phyloP scores from a whole-genome alignment of 2,329 filamentous ascomycete species.

The Exophiala xenobiotica region DNA sequence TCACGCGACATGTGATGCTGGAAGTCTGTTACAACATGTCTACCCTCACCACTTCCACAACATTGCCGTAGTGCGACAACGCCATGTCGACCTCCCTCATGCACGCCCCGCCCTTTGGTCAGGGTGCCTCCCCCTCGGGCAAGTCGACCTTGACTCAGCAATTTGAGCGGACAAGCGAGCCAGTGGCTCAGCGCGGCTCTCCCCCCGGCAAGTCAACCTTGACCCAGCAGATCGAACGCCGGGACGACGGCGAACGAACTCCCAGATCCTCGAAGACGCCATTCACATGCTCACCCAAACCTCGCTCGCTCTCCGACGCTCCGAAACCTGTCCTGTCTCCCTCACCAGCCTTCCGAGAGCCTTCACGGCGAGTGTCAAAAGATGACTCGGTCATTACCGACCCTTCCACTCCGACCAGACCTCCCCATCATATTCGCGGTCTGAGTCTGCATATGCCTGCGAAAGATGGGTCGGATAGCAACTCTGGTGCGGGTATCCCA shows the following conservation, averaged over 20 bases:
- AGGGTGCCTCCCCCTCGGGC: slow-evolving; percentile 16
- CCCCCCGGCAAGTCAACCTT: slow-evolving; percentile 25
- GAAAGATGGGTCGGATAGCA: slow-evolving; percentile 34
- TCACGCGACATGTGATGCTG: not conserved
- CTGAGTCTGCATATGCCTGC: slow-evolving; percentile 70
- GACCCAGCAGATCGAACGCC: slow-evolving; percentile 28
- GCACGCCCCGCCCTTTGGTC: slow-evolving; percentile 15
- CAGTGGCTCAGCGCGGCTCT: slow-evolving; percentile 11
- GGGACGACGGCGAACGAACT: slow-evolving; percentile 27
- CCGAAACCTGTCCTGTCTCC: slow-evolving; percentile 59
- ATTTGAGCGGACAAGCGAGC: slow-evolving; percentile 25
- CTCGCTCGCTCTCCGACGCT: slow-evolving; percentile 66
- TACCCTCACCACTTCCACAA: not conserved
- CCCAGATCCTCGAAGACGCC: slow-evolving; percentile 19
- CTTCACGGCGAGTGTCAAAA: slow-evolving; percentile 56
- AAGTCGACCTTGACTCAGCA: slow-evolving; percentile 28
- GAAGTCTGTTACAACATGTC: too few species aligned
- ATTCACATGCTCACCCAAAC: slow-evolving; percentile 36
- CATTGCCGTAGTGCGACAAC: slow-evolving; percentile 2
- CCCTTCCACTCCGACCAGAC: slow-evolving; percentile 72
- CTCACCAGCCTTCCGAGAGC: slow-evolving; percentile 59
- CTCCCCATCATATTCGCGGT: slow-evolving; percentile 61
- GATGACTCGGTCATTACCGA: slow-evolving; percentile 62
- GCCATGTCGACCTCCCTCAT: slow-evolving; percentile 28
- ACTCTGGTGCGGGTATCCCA: slow-evolving; percentile 54